Percentiles rank a stretch among this genome's conserved stretches.
Conservation (phyloP, 2,329 filamentous ascomycete species). For the Hymenoscyphus repandus region DNA sequence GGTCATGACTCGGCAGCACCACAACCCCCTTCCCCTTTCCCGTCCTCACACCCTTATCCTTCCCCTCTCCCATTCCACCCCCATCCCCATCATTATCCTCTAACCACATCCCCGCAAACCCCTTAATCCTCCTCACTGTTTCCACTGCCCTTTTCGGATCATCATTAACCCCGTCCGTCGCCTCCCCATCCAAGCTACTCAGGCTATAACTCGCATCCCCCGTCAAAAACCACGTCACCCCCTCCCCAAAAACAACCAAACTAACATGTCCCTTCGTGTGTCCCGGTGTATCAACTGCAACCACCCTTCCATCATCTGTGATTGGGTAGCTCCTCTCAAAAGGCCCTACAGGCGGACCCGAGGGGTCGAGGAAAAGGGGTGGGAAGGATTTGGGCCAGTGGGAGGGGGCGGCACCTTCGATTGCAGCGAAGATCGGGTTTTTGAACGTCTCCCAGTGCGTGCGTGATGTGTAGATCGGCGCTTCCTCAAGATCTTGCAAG, state of each 20-base stretch:
- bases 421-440: slow-evolving; percentile 24
- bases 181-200: slow-evolving; percentile 29
- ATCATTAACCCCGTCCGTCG: slow-evolving; percentile 31
- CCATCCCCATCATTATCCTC: too few species aligned
- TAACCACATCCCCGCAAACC: slow-evolving; percentile 21
- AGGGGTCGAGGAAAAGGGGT: slow-evolving; percentile 27
- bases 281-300: slow-evolving; percentile 32
- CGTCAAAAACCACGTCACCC: slow-evolving; percentile 26
- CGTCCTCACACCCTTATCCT: too few species aligned
- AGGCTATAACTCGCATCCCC: slow-evolving; percentile 32
- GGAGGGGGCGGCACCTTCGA: slow-evolving; percentile 29
- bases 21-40: slow-evolving; percentile 20
- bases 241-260: slow-evolving; percentile 25
- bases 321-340: slow-evolving; percentile 28
- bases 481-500: slow-evolving; percentile 19
- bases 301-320: slow-evolving; percentile 29
- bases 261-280: slow-evolving; percentile 33
- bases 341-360: slow-evolving; percentile 26
- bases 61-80: too few species aligned
- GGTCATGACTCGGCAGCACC: slow-evolving; percentile 30
- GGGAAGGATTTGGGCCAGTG: slow-evolving; percentile 31
- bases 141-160: slow-evolving; percentile 29
- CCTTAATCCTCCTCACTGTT: slow-evolving; percentile 30
- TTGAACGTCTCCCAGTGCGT: slow-evolving; percentile 32
- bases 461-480: slow-evolving; percentile 26